Evolutionary conservation across 805 yeast species (phyloP).

Genomic region (Saccharomycopsis amapae): DNA sequence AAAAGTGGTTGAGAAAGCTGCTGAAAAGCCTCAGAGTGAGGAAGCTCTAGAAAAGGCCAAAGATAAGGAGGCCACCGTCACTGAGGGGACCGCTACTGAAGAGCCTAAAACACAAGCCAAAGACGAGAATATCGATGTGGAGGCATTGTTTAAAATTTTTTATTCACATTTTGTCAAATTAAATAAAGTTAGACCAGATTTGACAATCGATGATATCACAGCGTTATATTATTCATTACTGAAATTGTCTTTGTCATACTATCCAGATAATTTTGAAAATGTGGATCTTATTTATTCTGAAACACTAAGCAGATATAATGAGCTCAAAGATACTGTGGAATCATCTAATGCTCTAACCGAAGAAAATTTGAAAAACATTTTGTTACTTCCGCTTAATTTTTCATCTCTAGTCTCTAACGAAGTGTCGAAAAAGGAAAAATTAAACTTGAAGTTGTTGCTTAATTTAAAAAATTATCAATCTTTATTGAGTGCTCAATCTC

Average conservation of each 20-base stretch:
- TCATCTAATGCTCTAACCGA: constrained; percentile 27
- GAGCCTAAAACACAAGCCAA: constrained; percentile 14
- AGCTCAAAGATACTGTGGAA: constrained; percentile 27
- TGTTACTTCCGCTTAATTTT: constrained; percentile 43
- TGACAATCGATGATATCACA: constrained; percentile 61
- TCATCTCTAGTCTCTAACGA: constrained; percentile 19
- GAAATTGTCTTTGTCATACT: constrained; percentile 56
- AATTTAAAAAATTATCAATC: constrained; percentile 43
- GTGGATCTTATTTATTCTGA: constrained; percentile 55
- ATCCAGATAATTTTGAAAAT: constrained; percentile 53
- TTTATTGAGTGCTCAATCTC: constrained; percentile 48
- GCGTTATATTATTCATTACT: constrained; percentile 59
- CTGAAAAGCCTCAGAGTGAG: neutral
- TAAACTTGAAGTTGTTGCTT: constrained; percentile 29
- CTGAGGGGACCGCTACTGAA: constrained; percentile 13
- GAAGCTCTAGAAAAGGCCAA: constrained; percentile 13
- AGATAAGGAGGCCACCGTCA: constrained; percentile 7
- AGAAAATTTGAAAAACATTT: constrained; percentile 38
- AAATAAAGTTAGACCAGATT: constrained; percentile 50
- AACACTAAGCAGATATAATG: constrained; percentile 37
- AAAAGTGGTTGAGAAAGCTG: constrained; percentile 21
- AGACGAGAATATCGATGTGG: constrained; percentile 14
- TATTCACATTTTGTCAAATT: constrained; percentile 58
- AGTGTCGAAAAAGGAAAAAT: constrained; percentile 8
- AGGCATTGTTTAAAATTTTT: constrained; percentile 52